These are phyloP conservation scores for Microstroma glucosiphilum DNA, from an alignment of 1,284 basidiomycete species.

Conservation along the genomic window DNA sequence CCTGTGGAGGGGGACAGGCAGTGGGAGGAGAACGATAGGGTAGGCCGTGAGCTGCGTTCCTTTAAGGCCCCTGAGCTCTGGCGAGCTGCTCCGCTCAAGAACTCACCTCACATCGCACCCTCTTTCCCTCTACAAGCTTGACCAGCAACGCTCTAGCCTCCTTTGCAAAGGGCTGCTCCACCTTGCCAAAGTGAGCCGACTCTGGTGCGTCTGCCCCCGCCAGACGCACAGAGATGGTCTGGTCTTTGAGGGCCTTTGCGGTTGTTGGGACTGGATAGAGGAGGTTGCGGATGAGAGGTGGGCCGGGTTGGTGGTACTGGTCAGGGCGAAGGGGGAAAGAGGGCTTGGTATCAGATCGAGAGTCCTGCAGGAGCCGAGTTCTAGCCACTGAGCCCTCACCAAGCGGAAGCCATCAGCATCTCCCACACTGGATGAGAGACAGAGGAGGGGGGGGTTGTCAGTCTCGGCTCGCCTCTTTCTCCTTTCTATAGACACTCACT, in stretches of 20 bases:
- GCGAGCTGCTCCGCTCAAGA: neutral
- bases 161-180: constrained; percentile 44
- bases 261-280: constrained; percentile 22
- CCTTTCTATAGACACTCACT: no score
- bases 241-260: constrained; percentile 15
- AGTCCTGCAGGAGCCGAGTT: no score
- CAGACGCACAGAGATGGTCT: constrained; percentile 44
- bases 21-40: neutral
- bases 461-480: no score
- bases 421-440: constrained; percentile 24
- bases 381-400: no score
- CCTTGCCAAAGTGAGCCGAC: constrained; percentile 45
- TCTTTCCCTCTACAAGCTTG: constrained; percentile 22
- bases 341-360: no score
- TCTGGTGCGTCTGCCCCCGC: constrained; percentile 49
- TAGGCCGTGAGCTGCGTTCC: neutral
- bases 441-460: no score
- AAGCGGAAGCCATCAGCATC: constrained; percentile 49
- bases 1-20: constrained; percentile 10
- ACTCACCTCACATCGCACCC: constrained; percentile 18
- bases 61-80: neutral
- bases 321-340: no score
- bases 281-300: constrained; percentile 24
- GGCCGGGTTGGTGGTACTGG: constrained; percentile 40
- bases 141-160: constrained; percentile 41